Evolutionary conservation across 2,329 filamentous ascomycete genomes (phyloP), one percentile per base, ranked within the genome.

Genomic region (Beauveria medogensis): DNA sequence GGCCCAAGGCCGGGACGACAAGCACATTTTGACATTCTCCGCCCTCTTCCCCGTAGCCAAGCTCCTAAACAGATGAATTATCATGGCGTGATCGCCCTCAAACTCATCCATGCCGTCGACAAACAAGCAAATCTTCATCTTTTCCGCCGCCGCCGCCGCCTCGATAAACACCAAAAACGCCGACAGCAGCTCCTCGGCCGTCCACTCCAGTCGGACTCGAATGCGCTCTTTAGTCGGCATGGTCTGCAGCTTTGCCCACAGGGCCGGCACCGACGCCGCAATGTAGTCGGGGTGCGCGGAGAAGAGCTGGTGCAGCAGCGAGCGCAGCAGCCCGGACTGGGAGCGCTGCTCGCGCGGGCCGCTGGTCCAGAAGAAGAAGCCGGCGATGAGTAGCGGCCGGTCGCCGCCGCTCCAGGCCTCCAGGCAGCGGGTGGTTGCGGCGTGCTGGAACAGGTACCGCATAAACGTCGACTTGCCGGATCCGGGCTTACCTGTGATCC

Each of bases 381-480:
- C 72, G 0, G 75, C 74, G 0, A 70, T 72, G 2, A 68, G 70
- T 2, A 73, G 65, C 0, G 68, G 68, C 56, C 46, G 61, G 0
- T 47, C 62, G 0, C 16, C 44, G 30, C 30, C 55, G 30, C 37
- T 34, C 74, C 73, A 76, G 1, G 40, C 18, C 1, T 59, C 63
- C 8, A 71, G 63, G 6, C 62, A 54, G 10, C 64, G 4, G 40
- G 65, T 24, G 0, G 65, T 64, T 2, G 28, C 41, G 0, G 53
- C 46, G 22, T 73, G 69, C 3, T 69, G 65, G 0, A 66, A 69
- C 14, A 77, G 67, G 41, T 73, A 72, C 22, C 75, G 73, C 68
- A 78, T 78, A 2, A 80, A 68, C 0, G 77, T 78, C 0, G 76
- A 79, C 62, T 80, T 80, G 0, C 78, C 78, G 0, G 75, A 75